Base-by-base conservation (phyloP, 2,329 filamentous ascomycete genomes). In the Trichoderma aggressivum region DNA sequence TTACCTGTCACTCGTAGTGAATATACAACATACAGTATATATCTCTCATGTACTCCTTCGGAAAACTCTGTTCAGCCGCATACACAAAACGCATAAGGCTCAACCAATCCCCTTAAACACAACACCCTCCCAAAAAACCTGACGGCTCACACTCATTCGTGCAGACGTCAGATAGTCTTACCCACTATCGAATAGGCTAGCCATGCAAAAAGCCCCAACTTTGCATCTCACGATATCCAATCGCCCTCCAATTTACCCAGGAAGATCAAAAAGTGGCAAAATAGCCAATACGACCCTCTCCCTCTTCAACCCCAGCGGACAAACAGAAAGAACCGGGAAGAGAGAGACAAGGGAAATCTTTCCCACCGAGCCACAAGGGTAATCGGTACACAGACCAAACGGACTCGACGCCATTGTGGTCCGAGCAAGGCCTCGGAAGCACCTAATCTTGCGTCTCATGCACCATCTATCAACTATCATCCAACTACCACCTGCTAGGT, bases 201-300 rank as follows among this genome's bases (percentile, higher is more conserved):
- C 47, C 53, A 65, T 65, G 62, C 62, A 65, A 55, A 24, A 28
- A 5, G n/a, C 47, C 28, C 47, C 62, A 55, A 36, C 21, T 30
- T 24, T 26, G 32, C 28, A 55, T 55, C 47, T 65, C 62, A 65
- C 47, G 53, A 65, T 55, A 55, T 28, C 62, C 47, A 65, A 55
- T 36, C 26, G 30, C 34, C 12, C n/a, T 36, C 7, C 30, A 36
- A 55, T 65, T 65, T 65, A 65, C 21, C 62, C 62, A n/a, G 53
- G 64, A 30, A 58, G 64, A 67, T 67, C 64, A 39, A 43, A 39
- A 43, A 67, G 64, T 59, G 64, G 64, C 64, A 67, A 67, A 67
- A 32, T 28, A 36, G n/a, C 7, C n/a, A 63, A 28, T 39, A 24
- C 64, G 7, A 67, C 26, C 5, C 26, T 28, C 3, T 28, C 3